phyloP scores from a whole-genome alignment of 1,284 basidiomycete species.

The Hymenochaete sp. region DNA sequence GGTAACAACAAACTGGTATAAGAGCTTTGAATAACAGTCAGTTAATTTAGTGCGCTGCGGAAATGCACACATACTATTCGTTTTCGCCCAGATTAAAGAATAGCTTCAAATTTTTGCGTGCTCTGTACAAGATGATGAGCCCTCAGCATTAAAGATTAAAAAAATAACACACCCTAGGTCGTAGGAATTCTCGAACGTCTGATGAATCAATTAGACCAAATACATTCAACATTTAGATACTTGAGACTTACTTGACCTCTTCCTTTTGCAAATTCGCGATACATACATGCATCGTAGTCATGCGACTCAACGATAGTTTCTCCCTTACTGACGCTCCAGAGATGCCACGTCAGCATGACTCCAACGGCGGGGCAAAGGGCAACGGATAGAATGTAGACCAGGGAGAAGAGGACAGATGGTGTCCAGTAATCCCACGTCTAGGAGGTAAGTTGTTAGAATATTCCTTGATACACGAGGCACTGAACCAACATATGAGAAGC shows the following conservation, averaged over 20 bases:
- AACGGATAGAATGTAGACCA: conserved; percentile 68
- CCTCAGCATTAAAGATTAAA: background rate
- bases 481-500: conserved; percentile 34
- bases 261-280: conserved; percentile 58
- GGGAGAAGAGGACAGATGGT: conserved; percentile 63
- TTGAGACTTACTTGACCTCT: conserved; percentile 56
- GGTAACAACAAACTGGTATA: conserved; percentile 76
- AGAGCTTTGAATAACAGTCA: conserved; percentile 41
- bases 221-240: conserved; percentile 3
- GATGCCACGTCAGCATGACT: conserved; percentile 75
- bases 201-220: too few species aligned
- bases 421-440: conserved; percentile 52
- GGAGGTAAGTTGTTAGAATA: conserved; percentile 17
- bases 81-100: conserved; percentile 84
- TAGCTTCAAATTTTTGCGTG: conserved; percentile 61
- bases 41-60: conserved; percentile 2
- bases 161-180: conserved; percentile 63
- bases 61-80: conserved; percentile 56
- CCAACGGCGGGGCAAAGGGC: conserved; percentile 75
- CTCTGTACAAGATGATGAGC: too few species aligned
- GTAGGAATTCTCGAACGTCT: conserved; percentile 87
- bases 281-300: conserved; percentile 81
- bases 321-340: conserved; percentile 67
- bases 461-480: background rate
- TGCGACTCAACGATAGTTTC: conserved; percentile 91